These are phyloP conservation scores for Aspergillus sp. DNA, from an alignment of 2,329 filamentous ascomycete species.

Conservation along the genomic window DNA sequence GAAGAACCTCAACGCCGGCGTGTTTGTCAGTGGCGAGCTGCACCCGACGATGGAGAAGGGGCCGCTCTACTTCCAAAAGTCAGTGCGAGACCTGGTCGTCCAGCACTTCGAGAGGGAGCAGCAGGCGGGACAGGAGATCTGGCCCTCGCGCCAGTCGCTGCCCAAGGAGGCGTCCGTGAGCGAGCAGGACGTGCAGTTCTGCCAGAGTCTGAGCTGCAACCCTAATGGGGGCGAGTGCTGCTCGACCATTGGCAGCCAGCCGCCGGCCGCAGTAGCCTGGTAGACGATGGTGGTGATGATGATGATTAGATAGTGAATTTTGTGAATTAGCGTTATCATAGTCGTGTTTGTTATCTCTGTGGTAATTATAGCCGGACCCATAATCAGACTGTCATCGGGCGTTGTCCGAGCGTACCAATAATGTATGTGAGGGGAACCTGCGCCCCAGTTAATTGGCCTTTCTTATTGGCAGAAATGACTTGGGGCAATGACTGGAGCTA, in stretches of 20 bases:
- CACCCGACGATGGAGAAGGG: conserved; percentile 60
- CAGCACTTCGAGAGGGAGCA: conserved; percentile 50
- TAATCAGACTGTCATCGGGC: too few species aligned
- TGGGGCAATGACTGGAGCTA: too few species aligned
- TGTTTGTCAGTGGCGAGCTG: conserved; percentile 62
- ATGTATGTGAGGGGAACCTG: too few species aligned
- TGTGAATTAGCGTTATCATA: too few species aligned
- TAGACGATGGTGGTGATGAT: not conserved
- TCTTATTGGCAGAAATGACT: too few species aligned
- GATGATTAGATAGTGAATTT: too few species aligned
- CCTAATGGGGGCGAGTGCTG: too few species aligned
- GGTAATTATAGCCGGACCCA: too few species aligned
- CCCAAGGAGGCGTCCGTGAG: conserved; percentile 26
- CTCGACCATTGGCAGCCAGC: not conserved
- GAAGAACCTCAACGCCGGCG: conserved; percentile 59
- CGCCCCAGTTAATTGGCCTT: too few species aligned
- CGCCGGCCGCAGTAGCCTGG: conserved; percentile 6
- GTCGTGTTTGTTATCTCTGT: too few species aligned
- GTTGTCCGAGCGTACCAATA: too few species aligned
- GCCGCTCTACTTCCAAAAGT: conserved; percentile 56
- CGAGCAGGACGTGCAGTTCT: conserved; percentile 34
- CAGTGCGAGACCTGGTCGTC: conserved; percentile 50
- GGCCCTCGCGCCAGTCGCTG: conserved; percentile 49
- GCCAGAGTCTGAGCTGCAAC: conserved; percentile 21
- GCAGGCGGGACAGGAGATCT: conserved; percentile 49